Conservation (phyloP, 805 yeast species). For the Wickerhamiella nectarea region DNA sequence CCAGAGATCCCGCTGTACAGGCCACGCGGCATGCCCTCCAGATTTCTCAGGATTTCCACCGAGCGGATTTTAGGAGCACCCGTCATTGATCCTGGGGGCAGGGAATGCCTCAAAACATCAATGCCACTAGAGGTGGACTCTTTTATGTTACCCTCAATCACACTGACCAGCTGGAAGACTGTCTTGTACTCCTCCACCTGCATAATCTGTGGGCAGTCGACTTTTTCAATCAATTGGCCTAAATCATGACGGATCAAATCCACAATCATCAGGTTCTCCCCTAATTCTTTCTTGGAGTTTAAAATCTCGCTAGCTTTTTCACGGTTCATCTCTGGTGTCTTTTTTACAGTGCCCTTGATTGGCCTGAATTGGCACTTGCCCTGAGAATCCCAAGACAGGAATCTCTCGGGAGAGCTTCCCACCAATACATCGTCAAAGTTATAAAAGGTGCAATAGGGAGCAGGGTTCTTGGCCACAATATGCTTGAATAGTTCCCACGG, state of each 20-base stretch:
- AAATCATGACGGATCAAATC: slow-evolving; percentile 90
- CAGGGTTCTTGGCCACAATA: slow-evolving; percentile 62
- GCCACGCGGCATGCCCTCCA: slow-evolving; percentile 56
- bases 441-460: slow-evolving; percentile 81
- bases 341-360: slow-evolving; percentile 87
- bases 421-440: slow-evolving; percentile 52
- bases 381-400: slow-evolving; percentile 56
- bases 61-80: slow-evolving; percentile 97
- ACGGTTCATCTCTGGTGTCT: slow-evolving; percentile 38
- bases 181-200: slow-evolving; percentile 82
- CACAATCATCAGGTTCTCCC: slow-evolving; percentile 93
- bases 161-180: slow-evolving; percentile 84
- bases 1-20: slow-evolving; percentile 92
- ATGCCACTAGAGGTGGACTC: slow-evolving; percentile 41
- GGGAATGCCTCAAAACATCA: slow-evolving; percentile 60
- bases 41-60: slow-evolving; percentile 57
- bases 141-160: slow-evolving; percentile 51
- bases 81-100: slow-evolving; percentile 99
- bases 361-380: slow-evolving; percentile 69
- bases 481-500: slow-evolving; percentile 76
- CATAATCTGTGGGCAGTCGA: slow-evolving; percentile 70
- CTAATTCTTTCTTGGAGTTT: slow-evolving; percentile 80
- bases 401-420: slow-evolving; percentile 92
- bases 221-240: slow-evolving; percentile 48
- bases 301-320: slow-evolving; percentile 51